Percentiles rank a stretch among this genome's conserved stretches.
Conservation (phyloP, 805 yeast genomes). For the Yamadazyma laniorum region DNA sequence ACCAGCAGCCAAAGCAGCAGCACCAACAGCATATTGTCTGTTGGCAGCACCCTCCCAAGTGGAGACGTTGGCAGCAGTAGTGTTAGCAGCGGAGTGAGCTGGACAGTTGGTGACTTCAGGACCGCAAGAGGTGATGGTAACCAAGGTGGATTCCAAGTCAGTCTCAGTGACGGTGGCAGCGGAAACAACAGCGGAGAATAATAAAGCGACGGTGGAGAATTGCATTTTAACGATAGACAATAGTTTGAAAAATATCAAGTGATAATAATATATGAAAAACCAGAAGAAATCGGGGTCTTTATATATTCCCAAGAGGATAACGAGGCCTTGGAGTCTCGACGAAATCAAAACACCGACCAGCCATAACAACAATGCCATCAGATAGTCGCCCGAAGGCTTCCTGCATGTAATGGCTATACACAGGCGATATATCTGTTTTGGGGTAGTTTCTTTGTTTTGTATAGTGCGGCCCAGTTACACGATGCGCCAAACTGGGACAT, state of each 20-base stretch:
- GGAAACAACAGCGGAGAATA: constrained; percentile 20
- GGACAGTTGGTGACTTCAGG: constrained; percentile 44
- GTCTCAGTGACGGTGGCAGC: constrained; percentile 32
- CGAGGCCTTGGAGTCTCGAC: too few relatives aligned
- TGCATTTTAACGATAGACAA: constrained; percentile 33
- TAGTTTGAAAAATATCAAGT: constrained; percentile 4
- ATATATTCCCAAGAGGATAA: too few relatives aligned
- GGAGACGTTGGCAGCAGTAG: constrained; percentile 21
- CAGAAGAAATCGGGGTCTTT: too few relatives aligned
- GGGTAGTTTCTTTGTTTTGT: too few relatives aligned
- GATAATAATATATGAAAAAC: too few relatives aligned
- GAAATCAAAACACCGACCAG: too few relatives aligned
- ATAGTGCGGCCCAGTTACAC: too few relatives aligned
- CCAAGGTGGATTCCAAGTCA: constrained; percentile 33
- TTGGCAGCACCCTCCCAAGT: constrained; percentile 21
- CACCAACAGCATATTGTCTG: constrained; percentile 19
- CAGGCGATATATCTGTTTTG: too few relatives aligned
- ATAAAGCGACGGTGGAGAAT: constrained; percentile 25
- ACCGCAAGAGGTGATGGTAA: constrained; percentile 43
- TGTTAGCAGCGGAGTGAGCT: constrained; percentile 24
- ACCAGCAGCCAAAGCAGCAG: constrained; percentile 24
- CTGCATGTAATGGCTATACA: too few relatives aligned
- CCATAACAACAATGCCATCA: background rate
- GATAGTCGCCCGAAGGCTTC: background rate
- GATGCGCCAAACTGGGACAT: constrained; percentile 1